A percentile compares a stretch with the other conserved stretches of the same genome.
phyloP scores from a whole-genome alignment of 257 asterid species.

The Fraxinus quadrangulata region DNA sequence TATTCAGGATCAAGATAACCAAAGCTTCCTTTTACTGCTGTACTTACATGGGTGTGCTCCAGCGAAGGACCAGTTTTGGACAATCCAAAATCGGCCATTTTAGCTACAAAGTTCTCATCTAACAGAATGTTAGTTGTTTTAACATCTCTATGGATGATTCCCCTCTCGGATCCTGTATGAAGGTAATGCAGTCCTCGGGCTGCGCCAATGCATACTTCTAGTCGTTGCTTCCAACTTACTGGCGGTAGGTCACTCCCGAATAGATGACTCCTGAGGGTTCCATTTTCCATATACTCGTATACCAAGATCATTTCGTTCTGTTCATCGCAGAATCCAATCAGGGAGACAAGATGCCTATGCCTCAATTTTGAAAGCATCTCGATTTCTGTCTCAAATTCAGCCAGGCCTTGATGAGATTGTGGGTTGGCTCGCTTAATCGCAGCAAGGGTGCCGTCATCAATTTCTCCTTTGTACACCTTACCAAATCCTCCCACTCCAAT shows the following conservation, averaged over 20 bases:
- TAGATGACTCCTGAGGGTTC: conserved; percentile 75
- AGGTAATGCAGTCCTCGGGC: conserved; percentile 87
- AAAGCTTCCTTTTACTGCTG: conserved; percentile 89
- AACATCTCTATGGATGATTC: conserved; percentile 81
- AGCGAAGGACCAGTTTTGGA: conserved; percentile 78
- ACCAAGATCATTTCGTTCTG: conserved; percentile 85
- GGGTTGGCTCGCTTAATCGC: conserved; percentile 85
- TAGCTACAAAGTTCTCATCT: conserved; percentile 69
- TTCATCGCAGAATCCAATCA: conserved; percentile 89
- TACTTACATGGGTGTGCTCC: conserved; percentile 91
- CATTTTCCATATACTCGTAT: conserved; percentile 88
- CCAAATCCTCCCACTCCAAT: conserved; percentile 95
- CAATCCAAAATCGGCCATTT: conserved; percentile 90
- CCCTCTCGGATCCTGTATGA: conserved; percentile 83
- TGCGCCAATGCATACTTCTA: conserved; percentile 76
- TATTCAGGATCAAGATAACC: conserved; percentile 89
- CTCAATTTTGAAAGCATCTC: conserved; percentile 77
- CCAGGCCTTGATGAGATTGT: conserved; percentile 83
- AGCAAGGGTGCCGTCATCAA: conserved; percentile 54
- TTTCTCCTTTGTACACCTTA: conserved; percentile 75
- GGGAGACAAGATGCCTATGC: conserved; percentile 79
- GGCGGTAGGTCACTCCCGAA: conserved; percentile 69
- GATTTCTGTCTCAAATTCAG: conserved; percentile 82
- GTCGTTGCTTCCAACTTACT: conserved; percentile 74
- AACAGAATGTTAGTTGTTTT: conserved; percentile 84